These are phyloP conservation scores for Cladosporium sphaerospermum DNA, from an alignment of 2,329 filamentous ascomycete species.

Conservation along the genomic window DNA sequence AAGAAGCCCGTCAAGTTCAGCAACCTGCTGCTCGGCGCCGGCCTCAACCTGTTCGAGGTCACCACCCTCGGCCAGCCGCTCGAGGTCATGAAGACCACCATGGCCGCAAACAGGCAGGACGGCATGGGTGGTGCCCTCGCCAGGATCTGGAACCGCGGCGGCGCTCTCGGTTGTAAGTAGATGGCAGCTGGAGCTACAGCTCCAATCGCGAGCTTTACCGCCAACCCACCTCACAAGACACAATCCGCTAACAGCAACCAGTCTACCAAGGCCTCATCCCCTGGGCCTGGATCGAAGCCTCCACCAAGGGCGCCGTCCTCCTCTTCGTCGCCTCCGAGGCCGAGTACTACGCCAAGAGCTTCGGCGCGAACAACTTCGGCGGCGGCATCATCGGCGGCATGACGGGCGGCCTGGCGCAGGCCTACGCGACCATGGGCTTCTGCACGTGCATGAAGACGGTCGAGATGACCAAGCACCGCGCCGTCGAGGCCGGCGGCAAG, in stretches of 20 bases:
- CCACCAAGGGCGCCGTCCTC: constrained; percentile 97
- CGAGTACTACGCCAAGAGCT: constrained; percentile 78
- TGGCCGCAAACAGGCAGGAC: constrained; percentile 93
- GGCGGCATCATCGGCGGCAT: constrained; percentile 88
- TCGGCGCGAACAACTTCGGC: constrained; percentile 78
- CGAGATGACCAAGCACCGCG: constrained; percentile 98
- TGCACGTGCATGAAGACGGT: constrained; percentile 99
- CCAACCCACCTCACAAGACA: too few relatives aligned
- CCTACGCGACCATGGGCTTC: constrained; percentile 99
- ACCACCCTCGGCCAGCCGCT: constrained; percentile 72
- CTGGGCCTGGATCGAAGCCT: constrained; percentile 99
- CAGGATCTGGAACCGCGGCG: constrained; percentile 90
- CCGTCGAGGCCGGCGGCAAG: constrained; percentile 74
- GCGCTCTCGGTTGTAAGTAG: constrained; percentile 82
- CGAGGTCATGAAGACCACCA: constrained; percentile 99
- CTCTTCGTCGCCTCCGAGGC: constrained; percentile 98
- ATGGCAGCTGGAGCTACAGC: background rate
- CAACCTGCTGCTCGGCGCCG: constrained; percentile 89
- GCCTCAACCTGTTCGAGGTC: constrained; percentile 91
- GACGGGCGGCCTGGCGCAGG: constrained; percentile 89
- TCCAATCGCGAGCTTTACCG: background rate
- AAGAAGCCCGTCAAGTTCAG: constrained; percentile 99
- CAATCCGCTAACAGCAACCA: constrained; percentile 36
- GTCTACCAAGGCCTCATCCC: constrained; percentile 99
- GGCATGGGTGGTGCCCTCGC: constrained; percentile 73